Percentiles rank a stretch among this genome's conserved stretches.
Conservation (phyloP, 1,284 basidiomycete species). For the Trichosporon sp. region DNA sequence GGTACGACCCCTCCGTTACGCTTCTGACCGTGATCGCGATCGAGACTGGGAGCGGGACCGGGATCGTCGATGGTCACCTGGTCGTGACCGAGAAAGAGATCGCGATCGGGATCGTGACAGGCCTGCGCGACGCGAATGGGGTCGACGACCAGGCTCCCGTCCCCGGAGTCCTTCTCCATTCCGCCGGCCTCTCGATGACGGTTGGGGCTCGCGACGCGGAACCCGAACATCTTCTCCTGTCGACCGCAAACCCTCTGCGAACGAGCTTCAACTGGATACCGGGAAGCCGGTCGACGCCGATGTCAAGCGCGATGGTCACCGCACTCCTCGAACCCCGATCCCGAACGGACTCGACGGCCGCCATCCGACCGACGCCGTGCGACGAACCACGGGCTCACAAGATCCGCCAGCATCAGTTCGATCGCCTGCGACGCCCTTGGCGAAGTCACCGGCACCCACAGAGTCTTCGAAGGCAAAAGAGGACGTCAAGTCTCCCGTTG, state of each 20-base stretch:
- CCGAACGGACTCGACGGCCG: neutral
- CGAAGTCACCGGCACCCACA: neutral
- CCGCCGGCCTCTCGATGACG: conserved; percentile 22
- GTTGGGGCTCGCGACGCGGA: conserved; percentile 16
- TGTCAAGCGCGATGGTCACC: neutral
- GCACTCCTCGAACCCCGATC: conserved; percentile 3
- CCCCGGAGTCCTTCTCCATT: conserved; percentile 27
- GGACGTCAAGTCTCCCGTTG: neutral
- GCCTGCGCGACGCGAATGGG: conserved; percentile 27
- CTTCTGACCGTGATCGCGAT: conserved; percentile 32
- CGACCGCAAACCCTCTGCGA: conserved; percentile 14
- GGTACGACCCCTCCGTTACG: conserved; percentile 32
- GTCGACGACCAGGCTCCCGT: conserved; percentile 25
- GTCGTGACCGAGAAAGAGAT: conserved; percentile 25
- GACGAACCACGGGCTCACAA: neutral
- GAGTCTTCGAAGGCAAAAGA: neutral
- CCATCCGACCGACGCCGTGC: neutral
- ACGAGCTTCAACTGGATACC: neutral
- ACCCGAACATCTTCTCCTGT: conserved; percentile 8
- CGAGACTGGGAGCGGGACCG: conserved; percentile 34
- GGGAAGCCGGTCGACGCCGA: neutral
- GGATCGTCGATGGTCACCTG: conserved; percentile 21
- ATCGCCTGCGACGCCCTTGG: neutral
- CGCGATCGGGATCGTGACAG: conserved; percentile 31
- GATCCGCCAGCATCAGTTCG: neutral